A percentile compares a stretch with the other conserved stretches of the same genome.
These are phyloP conservation scores for Monascus ruber DNA, from an alignment of 2,329 filamentous ascomycete genomes.

Conservation along the genomic window DNA sequence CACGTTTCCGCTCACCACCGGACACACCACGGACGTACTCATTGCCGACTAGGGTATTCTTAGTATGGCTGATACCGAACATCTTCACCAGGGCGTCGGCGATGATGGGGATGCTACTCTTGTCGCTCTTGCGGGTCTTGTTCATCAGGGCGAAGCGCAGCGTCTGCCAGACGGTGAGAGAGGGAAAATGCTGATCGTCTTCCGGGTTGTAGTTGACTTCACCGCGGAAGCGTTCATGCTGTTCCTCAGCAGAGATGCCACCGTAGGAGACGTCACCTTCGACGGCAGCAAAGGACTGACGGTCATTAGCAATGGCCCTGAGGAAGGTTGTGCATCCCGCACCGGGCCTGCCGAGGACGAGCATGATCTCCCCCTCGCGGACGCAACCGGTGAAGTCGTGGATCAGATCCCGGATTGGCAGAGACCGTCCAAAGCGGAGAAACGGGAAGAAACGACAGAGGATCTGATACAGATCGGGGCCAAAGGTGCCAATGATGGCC, in stretches of 20 bases:
- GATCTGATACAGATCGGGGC: conserved; percentile 62
- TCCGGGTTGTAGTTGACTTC: conserved; percentile 72
- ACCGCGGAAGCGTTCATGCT: conserved; percentile 57
- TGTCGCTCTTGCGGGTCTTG: conserved; percentile 59
- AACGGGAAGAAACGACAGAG: conserved; percentile 44
- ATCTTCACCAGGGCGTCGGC: conserved; percentile 61
- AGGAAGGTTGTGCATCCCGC: conserved; percentile 67
- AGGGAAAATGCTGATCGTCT: conserved; percentile 64
- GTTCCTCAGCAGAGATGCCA: conserved; percentile 56
- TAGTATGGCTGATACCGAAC: conserved; percentile 68
- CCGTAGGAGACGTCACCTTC: conserved; percentile 61
- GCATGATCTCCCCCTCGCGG: conserved; percentile 59
- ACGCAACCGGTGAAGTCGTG: conserved; percentile 58
- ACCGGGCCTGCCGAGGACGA: conserved; percentile 62
- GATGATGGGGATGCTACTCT: conserved; percentile 54
- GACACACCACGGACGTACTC: conserved; percentile 61
- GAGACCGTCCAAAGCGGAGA: conserved; percentile 37
- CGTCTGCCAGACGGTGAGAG: conserved; percentile 66
- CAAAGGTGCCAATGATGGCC: conserved; percentile 66
- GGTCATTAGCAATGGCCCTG: conserved; percentile 62
- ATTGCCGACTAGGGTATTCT: conserved; percentile 64
- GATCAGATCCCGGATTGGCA: conserved; percentile 45
- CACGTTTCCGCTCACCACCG: conserved; percentile 70
- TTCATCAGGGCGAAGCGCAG: conserved; percentile 63
- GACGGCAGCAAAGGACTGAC: conserved; percentile 53